Conservation (phyloP, 2,329 filamentous ascomycete species). For the Massarina eburnea region DNA sequence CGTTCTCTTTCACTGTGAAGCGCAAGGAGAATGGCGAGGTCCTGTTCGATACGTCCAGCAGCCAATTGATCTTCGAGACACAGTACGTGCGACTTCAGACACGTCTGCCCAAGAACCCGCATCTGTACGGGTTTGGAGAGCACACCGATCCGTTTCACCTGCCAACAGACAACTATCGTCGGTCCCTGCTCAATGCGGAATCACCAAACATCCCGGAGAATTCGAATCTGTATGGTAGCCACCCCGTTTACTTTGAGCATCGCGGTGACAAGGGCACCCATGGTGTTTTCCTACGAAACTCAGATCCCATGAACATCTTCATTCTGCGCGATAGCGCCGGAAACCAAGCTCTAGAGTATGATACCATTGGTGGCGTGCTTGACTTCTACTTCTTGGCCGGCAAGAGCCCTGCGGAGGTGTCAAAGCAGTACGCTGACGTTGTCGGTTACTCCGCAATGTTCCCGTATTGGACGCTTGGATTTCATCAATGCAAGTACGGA, state of each 20-base stretch:
- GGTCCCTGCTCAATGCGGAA: constrained; percentile 71
- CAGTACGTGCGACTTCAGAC: constrained; percentile 77
- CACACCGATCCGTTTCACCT: constrained; percentile 71
- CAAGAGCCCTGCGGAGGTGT: constrained; percentile 49
- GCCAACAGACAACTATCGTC: constrained; percentile 66
- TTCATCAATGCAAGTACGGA: constrained; percentile 56
- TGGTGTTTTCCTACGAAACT: constrained; percentile 40
- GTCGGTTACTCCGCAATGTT: constrained; percentile 53
- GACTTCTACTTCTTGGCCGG: constrained; percentile 62
- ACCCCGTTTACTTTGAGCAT: constrained; percentile 75
- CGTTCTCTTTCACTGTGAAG: constrained; percentile 69
- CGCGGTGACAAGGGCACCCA: constrained; percentile 52
- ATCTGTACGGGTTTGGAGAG: constrained; percentile 79
- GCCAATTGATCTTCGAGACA: constrained; percentile 70
- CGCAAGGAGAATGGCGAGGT: constrained; percentile 60
- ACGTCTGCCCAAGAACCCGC: constrained; percentile 65
- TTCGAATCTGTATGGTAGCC: constrained; percentile 71
- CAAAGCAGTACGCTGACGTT: constrained; percentile 54
- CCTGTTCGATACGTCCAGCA: constrained; percentile 70
- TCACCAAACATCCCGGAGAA: constrained; percentile 61
- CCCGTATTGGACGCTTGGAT: constrained; percentile 57
- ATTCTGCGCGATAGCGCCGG: constrained; percentile 63
- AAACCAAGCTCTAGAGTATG: constrained; percentile 76
- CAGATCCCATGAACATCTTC: constrained; percentile 67
- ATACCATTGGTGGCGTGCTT: constrained; percentile 73